Evolutionary conservation across 257 asterid species (phyloP).

Genomic region (Phtheirospermum japonicum): DNA sequence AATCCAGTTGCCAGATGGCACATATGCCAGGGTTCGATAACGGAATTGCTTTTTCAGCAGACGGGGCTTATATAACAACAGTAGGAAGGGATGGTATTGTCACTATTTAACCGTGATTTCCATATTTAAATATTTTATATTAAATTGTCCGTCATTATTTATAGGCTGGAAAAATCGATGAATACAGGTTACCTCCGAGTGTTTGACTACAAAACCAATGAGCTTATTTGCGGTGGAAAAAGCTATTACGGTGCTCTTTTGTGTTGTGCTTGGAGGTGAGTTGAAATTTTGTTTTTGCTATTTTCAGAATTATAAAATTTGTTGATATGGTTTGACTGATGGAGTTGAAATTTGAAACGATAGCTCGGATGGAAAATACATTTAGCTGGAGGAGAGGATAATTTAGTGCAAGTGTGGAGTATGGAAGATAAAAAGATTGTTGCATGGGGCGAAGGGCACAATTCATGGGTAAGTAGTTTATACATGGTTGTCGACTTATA

Average conservation of each 20-base stretch:
- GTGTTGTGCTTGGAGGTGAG: too few species aligned
- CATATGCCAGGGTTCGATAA: conserved; percentile 95
- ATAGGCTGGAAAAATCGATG: conserved; percentile 11
- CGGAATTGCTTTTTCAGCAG: conserved; percentile 70
- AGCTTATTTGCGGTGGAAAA: too few species aligned
- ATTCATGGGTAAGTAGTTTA: conserved; percentile 98
- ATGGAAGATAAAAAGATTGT: conserved; percentile 94
- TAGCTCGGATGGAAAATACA: conserved; percentile 96
- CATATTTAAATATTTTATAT: conserved; percentile 9
- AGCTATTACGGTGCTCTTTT: too few species aligned
- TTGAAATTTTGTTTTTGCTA: too few species aligned
- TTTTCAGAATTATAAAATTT: too few species aligned
- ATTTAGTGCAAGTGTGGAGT: conserved; percentile 98
- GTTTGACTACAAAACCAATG: too few species aligned
- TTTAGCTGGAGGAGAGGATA: conserved; percentile 98
- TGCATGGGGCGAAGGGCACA: conserved; percentile 99
- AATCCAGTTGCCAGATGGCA: too few species aligned
- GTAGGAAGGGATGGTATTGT: conserved; percentile 87
- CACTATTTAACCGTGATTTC: conserved; percentile 26
- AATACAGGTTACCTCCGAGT: too few species aligned
- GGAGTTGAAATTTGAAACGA: conserved; percentile 30
- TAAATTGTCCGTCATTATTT: conserved; percentile 1
- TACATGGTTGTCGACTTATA: too few species aligned
- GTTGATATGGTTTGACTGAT: too few species aligned
- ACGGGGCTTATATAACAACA: conserved; percentile 76